phyloP scores from a whole-genome alignment of 2,329 filamentous ascomycete genomes.

The Sodiomyces alkalinus region DNA sequence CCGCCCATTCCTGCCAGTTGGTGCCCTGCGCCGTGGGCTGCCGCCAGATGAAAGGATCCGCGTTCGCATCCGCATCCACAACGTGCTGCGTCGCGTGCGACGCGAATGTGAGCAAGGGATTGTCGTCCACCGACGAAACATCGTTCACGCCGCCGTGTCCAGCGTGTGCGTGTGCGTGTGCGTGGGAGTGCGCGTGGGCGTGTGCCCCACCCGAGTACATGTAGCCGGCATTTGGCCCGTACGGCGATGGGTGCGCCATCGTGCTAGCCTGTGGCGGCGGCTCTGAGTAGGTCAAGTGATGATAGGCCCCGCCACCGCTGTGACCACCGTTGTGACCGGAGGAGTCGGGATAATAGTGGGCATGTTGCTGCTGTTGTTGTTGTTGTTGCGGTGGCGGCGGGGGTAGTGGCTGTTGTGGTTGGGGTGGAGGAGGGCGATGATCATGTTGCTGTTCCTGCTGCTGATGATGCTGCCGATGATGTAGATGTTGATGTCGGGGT shows the following conservation, averaged over 20 bases:
- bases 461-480: slow-evolving; percentile 36
- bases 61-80: slow-evolving; percentile 9
- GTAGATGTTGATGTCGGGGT: too few relatives aligned
- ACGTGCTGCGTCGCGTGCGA: slow-evolving; percentile 22
- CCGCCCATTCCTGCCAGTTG: slow-evolving; percentile 40
- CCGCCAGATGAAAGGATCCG: slow-evolving; percentile 18
- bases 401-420: too few relatives aligned
- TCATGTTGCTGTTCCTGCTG: slow-evolving; percentile 23
- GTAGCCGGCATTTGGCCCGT: slow-evolving; percentile 5
- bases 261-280: slow-evolving; percentile 9
- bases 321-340: slow-evolving; percentile 13
- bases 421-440: slow-evolving; percentile 1
- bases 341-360: not conserved
- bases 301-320: slow-evolving; percentile 14
- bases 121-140: slow-evolving; percentile 13
- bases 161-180: too few relatives aligned
- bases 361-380: too few relatives aligned
- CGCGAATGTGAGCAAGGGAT: slow-evolving; percentile 23
- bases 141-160: slow-evolving; percentile 15
- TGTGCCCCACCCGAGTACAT: slow-evolving; percentile 4
- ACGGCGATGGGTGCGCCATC: slow-evolving; percentile 7
- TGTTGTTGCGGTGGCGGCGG: too few relatives aligned
- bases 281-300: slow-evolving; percentile 15
- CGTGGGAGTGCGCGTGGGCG: not conserved
- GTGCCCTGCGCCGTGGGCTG: slow-evolving; percentile 17